Evolutionary conservation across 192 early-diverging fungal genomes (phyloP), one percentile per base, ranked within the genome.

Genomic region (Geranomyces michiganensis): DNA sequence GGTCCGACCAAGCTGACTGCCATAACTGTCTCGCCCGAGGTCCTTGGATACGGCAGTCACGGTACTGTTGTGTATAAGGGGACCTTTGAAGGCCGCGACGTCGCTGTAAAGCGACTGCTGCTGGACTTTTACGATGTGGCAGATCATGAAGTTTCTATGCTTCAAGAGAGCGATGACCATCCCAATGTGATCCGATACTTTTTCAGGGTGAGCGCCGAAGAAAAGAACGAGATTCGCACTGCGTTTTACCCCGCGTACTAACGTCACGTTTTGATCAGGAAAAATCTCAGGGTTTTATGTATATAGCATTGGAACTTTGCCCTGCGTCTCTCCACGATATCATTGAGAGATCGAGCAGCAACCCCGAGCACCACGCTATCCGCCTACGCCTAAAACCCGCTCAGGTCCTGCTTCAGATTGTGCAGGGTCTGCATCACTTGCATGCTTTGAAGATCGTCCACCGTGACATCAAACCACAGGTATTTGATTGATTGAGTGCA

Each of bases 41-140:
- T 90, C 46, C 67, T 90, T 71, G 95, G 77, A 56, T 93, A 95
- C 74, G 97, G 97, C 67, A 93, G 91, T 61, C 95, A 98, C 76
- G 97, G 97, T 19, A 99, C 97, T 0, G 90, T 98, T 10, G 97
- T 99, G 43, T 96, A 93, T 74, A 90, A 91, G 51, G 97, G 96
- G n/a, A 84, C 78, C 10, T 98, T 96, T 77, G 93, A 96, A 76
- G 93, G 92, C 22, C 86, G 95, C 12, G 79, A 89, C 6, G 96
- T 98, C 13, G 97, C 97, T 0, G 90, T 99, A 49, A 99, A 99
- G 76, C 85, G 96, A 19, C 77, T 99, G 30, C 77, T 99, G 61
- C 73, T 93, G 33, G 97, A 98, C 75, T 98, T 97, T 84, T 96
- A 99, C 77, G 93, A 95, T 43, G 90, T 98, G 5, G 97, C 96